Conservation (phyloP, 176 grass and related monocot species). For the Dendrocalamus sinicus region DNA sequence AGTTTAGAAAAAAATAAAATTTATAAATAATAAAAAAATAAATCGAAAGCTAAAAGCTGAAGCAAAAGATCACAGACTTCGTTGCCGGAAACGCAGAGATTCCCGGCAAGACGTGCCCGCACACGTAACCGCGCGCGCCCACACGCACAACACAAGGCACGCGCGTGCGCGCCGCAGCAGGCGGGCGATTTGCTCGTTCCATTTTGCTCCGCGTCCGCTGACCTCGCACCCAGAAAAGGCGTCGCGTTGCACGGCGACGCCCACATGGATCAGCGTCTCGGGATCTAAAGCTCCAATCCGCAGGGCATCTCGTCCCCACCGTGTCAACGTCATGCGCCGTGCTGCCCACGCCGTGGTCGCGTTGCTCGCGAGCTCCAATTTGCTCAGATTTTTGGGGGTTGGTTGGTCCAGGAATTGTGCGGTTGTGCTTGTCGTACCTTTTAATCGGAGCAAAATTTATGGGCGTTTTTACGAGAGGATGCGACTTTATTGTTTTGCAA, state of each 20-base stretch:
- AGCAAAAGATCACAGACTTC: background rate
- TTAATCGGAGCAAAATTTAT: background rate
- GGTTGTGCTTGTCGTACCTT: background rate
- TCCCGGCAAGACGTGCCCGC: conserved; percentile 1
- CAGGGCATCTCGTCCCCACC: background rate
- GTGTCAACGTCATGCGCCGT: conserved; percentile 6
- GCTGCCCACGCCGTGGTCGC: background rate
- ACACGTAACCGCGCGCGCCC: background rate
- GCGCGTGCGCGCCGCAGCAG: no score
- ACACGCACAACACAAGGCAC: no score
- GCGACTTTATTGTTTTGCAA: background rate
- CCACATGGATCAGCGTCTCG: background rate
- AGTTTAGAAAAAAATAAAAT: no score
- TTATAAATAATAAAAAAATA: no score
- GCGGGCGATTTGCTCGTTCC: background rate
- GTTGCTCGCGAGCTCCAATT: background rate
- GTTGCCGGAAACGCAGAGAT: background rate
- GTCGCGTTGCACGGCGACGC: background rate
- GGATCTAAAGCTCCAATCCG: background rate
- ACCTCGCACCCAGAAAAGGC: background rate
- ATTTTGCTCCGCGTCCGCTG: background rate
- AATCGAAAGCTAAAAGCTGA: no score
- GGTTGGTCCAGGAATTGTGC: conserved; percentile 14
- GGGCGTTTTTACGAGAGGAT: background rate
- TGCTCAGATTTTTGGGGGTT: conserved; percentile 18